Evolutionary conservation across 768 basidiomycete genomes (phyloP).

Genomic region (Rhizopogon vesiculosus): DNA sequence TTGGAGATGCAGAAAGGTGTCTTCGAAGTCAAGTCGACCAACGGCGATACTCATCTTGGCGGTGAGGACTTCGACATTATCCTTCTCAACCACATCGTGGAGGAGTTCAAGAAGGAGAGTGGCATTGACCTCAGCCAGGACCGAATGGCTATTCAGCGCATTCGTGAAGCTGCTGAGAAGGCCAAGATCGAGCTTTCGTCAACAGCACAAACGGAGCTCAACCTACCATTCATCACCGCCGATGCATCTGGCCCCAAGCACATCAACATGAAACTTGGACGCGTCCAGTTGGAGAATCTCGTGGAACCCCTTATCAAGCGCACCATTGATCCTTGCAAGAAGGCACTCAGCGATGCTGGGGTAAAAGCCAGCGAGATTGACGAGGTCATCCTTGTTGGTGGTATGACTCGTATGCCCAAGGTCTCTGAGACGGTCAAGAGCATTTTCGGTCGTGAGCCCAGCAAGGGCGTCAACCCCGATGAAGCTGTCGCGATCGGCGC

Average conservation of each 20-base stretch:
- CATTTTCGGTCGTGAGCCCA: conserved; percentile 94
- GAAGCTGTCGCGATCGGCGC: conserved; percentile 99
- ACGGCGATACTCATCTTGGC: conserved; percentile 97
- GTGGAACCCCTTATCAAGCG: conserved; percentile 80
- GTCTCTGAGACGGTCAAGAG: conserved; percentile 84
- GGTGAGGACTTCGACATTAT: conserved; percentile 96
- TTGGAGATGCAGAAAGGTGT: conserved; percentile 99
- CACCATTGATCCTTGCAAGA: conserved; percentile 95
- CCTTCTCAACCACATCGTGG: conserved; percentile 80
- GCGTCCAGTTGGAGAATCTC: conserved; percentile 87
- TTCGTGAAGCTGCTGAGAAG: conserved; percentile 99
- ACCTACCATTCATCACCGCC: conserved; percentile 97
- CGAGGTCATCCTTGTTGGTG: conserved; percentile 97
- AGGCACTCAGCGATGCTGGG: conserved; percentile 91
- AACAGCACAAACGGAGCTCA: conserved; percentile 93
- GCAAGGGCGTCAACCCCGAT: conserved; percentile 99
- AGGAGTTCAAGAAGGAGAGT: conserved; percentile 92
- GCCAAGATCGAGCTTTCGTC: conserved; percentile 98
- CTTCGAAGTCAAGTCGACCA: conserved; percentile 99
- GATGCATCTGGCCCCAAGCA: conserved; percentile 95
- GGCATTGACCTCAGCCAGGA: conserved; percentile 81
- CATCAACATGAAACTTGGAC: conserved; percentile 87
- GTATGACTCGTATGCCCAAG: conserved; percentile 97
- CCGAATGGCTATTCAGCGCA: conserved; percentile 96
- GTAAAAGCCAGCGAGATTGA: conserved; percentile 91